Percentiles rank a stretch among this genome's conserved stretches.
Evolutionary conservation across 805 yeast genomes (phyloP).

Genomic region (Metschnikowia gelsemii): DNA sequence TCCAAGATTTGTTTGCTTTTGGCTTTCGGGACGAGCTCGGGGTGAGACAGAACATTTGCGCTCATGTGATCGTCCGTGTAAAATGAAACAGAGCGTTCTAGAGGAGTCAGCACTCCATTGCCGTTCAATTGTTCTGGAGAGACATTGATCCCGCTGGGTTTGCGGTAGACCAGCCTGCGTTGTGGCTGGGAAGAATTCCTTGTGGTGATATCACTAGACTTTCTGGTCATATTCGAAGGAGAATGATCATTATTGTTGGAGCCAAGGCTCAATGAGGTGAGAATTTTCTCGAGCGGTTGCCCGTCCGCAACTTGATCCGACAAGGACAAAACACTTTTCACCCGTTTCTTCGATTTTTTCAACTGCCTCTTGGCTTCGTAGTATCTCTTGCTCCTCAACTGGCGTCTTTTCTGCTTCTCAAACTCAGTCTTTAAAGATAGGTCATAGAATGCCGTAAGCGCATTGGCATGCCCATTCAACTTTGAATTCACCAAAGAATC

Average conservation of each 20-base stretch:
- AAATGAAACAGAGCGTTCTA: constrained; percentile 26
- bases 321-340: constrained; percentile 37
- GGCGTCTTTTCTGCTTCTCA: constrained; percentile 32
- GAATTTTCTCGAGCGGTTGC: constrained; percentile 41
- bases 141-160: background rate
- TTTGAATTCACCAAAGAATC: constrained; percentile 60
- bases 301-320: constrained; percentile 28
- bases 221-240: constrained; percentile 10
- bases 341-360: constrained; percentile 32
- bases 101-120: constrained; percentile 8
- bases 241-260: constrained; percentile 24
- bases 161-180: constrained; percentile 3
- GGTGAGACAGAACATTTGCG: constrained; percentile 2
- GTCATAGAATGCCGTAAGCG: constrained; percentile 74
- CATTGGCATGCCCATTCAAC: constrained; percentile 58
- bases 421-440: constrained; percentile 56
- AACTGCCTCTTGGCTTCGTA: constrained; percentile 34
- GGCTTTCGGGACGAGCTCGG: constrained; percentile 15
- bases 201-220: constrained; percentile 7
- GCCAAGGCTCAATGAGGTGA: constrained; percentile 35
- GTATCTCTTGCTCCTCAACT: constrained; percentile 32
- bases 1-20: constrained; percentile 30
- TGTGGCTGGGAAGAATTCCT: background rate
- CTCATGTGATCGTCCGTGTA: constrained; percentile 21
- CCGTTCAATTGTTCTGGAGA: background rate